Base-by-base conservation (phyloP, 2,329 filamentous ascomycete species). In the Proliferodiscus dingleyae region DNA sequence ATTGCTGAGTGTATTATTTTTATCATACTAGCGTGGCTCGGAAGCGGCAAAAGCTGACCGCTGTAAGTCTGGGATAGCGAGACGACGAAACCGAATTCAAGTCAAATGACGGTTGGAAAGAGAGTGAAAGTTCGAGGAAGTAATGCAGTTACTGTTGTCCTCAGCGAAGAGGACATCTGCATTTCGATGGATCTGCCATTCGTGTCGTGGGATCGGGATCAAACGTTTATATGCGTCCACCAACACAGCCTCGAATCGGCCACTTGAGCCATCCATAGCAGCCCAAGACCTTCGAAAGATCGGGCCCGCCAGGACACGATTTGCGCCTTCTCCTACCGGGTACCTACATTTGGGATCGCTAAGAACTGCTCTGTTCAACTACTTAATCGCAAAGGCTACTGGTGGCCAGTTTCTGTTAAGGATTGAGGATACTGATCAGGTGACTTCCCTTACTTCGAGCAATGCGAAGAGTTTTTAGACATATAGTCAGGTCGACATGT, bases 361-460 rank as follows among this genome's bases (percentile, higher is more conserved):
- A 28, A 77, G 93, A 47, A 98, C 93, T 0, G 94, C 94, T 0
- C 68, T 98, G n/a, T 97, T 89, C 71, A 97, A 95, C 61, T 96
- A 91, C 56, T 71, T 98, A 4, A 75, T 95, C n/a, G 90, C 93
- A 0, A 87, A 83, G 60, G 81, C 85, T 2, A 95, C 93, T 0
- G 83, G 85, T 4, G 93, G 93, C 5, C 85, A 95, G 64, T 98
- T 98, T 60, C 68, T 98, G 9, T 70, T 98, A 40, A 81, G 93
- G 8, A 82, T 98, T 52, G 93, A 98, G 70, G 93, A 98, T 65
- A 98, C 93, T 4, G 93, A 97, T 67, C 87, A 88, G 75, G 87
- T 89, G 67, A 58, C 50, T 42, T 15, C 43, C 29, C 47, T 47
- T 38, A 37, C 24, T 37, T 37, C 24, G 22, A 9, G 30, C n/a